Base-by-base conservation (phyloP, 345 rosid species). In the Psidium guajava region DNA sequence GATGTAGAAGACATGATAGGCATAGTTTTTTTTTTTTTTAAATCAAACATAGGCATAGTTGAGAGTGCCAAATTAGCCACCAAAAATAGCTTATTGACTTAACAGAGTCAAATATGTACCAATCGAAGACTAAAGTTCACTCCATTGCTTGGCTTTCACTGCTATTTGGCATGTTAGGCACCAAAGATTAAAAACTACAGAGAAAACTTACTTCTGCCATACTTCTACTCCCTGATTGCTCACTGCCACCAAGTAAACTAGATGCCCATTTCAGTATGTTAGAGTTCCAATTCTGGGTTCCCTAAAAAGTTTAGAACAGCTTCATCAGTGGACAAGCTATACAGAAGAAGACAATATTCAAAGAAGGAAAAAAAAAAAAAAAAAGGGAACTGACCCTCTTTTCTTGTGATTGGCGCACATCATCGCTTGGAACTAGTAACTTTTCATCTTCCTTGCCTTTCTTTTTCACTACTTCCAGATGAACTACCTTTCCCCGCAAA, bases 241-340 rank as follows among this genome's bases (percentile, higher is more conserved):
- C 93, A 75, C 83, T 87, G 81, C 95, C 93, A 73, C 98, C 96
- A 87, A 97, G 92, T 73, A 97, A 87, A 84, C 93, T 95, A 88
- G 99, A 93, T 53, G 99, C 99, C 99, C 99, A 97, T 91, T 93
- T 97, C 69, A 97, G 84, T 82, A 97, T 81, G 85, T 97, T 96
- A 77, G 99, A 93, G 87, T 97, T 97, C 99, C 99, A 97, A 85
- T 69, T 84, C 56, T 56, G 88, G 52, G 82, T 47, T 83, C 93
- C 95, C 94, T 89, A 90, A 86, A 90, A 50, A 87, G 86, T 49
- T 82, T 47, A 81, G 51, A 22, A 75, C 54, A 80, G 84, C 80
- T 83, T 16, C 52, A 75, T 42, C 15, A 58, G 50, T 57, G 27
- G 40, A 80, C 56, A 27, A 54, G 24, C 53, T 42, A 18, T 54